Evolutionary conservation across 1,284 basidiomycete genomes (phyloP).

Genomic region (Tilletiaria anomala): DNA sequence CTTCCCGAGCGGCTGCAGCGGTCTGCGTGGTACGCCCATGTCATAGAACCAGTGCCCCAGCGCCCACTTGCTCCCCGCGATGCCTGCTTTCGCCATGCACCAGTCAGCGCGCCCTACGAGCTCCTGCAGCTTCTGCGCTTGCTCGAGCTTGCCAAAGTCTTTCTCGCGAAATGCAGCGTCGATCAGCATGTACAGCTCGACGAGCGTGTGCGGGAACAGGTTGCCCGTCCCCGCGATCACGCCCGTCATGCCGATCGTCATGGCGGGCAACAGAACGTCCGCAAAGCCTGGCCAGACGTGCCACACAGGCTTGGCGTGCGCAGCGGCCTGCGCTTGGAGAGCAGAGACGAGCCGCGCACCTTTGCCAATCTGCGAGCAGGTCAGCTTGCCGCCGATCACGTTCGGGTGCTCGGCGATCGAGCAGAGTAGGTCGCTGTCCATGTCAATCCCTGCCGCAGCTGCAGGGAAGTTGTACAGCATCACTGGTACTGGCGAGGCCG

Average conservation of each 20-base stretch:
- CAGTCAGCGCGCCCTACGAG: constrained; percentile 64
- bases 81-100: constrained; percentile 61
- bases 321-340: constrained; percentile 43
- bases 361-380: constrained; percentile 79
- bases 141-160: constrained; percentile 42
- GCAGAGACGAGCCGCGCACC: constrained; percentile 53
- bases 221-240: constrained; percentile 18
- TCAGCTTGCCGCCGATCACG: constrained; percentile 66
- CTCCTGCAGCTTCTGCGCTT: constrained; percentile 62
- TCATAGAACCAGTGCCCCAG: constrained; percentile 58
- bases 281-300: constrained; percentile 12
- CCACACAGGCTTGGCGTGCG: constrained; percentile 42
- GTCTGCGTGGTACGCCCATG: constrained; percentile 58
- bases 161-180: constrained; percentile 32
- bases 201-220: constrained; percentile 47
- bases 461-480: constrained; percentile 80
- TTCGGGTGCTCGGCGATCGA: constrained; percentile 70
- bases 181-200: constrained; percentile 53
- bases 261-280: constrained; percentile 15
- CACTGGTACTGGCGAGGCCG: constrained; percentile 66
- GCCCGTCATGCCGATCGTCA: constrained; percentile 14
- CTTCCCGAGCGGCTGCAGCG: constrained; percentile 53
- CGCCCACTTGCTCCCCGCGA: constrained; percentile 67
- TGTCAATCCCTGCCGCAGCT: constrained; percentile 55
- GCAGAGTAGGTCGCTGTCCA: constrained; percentile 67